Evolutionary conservation across 805 yeast genomes (phyloP).

Genomic region (Kodamaea jinghongensis): DNA sequence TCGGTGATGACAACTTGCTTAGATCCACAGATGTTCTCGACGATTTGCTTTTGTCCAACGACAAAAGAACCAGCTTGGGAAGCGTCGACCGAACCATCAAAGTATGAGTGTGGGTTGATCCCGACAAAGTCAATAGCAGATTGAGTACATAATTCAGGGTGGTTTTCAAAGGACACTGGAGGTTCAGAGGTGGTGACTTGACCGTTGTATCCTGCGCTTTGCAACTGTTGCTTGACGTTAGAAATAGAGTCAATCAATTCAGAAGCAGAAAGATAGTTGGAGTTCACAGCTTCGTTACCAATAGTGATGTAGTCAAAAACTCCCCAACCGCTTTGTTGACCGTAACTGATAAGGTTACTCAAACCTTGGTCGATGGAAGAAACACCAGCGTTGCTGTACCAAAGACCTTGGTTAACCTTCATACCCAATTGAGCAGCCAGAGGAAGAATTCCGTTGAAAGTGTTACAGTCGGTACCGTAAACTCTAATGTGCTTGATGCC

Average conservation of each 20-base stretch:
- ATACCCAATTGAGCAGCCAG: constrained; percentile 58
- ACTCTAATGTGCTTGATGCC: constrained; percentile 69
- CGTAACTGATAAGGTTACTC: constrained; percentile 47
- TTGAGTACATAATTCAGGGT: constrained; percentile 67
- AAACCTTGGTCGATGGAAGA: constrained; percentile 67
- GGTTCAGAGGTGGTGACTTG: constrained; percentile 84
- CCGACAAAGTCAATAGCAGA: constrained; percentile 81
- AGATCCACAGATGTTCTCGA: constrained; percentile 53
- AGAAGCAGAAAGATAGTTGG: constrained; percentile 56
- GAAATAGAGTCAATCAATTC: constrained; percentile 66
- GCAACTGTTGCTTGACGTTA: constrained; percentile 56
- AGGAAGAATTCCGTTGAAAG: constrained; percentile 63
- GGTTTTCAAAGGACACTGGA: constrained; percentile 62
- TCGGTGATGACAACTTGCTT: constrained; percentile 66
- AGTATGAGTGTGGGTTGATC: constrained; percentile 84
- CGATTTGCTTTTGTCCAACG: constrained; percentile 56
- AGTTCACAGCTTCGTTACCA: constrained; percentile 84
- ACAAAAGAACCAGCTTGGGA: constrained; percentile 69
- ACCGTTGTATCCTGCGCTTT: constrained; percentile 74
- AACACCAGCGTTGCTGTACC: constrained; percentile 54
- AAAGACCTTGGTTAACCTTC: constrained; percentile 81
- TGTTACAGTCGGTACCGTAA: constrained; percentile 85
- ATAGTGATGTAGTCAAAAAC: constrained; percentile 74
- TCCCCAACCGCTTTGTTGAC: constrained; percentile 58
- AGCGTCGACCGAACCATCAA: constrained; percentile 62